Evolutionary conservation across 495 filamentous ascomycete genomes (phyloP).

Genomic region (Xylaria flabelliformis): DNA sequence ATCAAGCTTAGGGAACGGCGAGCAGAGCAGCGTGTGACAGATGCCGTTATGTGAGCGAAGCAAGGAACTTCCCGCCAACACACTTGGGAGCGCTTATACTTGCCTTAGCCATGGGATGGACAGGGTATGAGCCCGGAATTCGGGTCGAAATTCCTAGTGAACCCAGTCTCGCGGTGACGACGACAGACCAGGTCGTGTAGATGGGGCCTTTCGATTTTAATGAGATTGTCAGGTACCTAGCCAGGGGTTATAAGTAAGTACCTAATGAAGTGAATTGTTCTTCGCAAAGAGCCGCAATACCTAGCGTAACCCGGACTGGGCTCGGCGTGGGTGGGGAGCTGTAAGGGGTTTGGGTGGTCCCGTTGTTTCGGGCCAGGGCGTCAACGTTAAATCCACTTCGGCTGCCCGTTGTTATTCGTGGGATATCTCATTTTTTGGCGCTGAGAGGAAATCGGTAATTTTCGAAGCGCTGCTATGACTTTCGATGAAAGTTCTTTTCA

Average conservation of each 20-base stretch:
- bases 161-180: not conserved
- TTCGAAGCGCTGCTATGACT: not conserved
- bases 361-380: slow-evolving; percentile 24
- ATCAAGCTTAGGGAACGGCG: too few relatives aligned
- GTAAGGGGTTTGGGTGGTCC: slow-evolving; percentile 9
- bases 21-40: too few relatives aligned
- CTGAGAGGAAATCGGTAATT: not conserved
- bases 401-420: slow-evolving; percentile 11
- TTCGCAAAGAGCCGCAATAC: too few relatives aligned
- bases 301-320: slow-evolving; percentile 18
- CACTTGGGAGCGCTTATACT: not conserved
- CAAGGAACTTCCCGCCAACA: not conserved
- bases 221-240: slow-evolving; percentile 5
- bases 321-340: slow-evolving; percentile 14
- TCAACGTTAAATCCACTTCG: slow-evolving; percentile 20
- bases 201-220: not conserved
- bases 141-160: slow-evolving; percentile 18
- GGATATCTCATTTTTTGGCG: slow-evolving; percentile 24
- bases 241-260: too few relatives aligned
- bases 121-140: slow-evolving; percentile 7
- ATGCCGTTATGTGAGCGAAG: too few relatives aligned
- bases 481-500: not conserved
- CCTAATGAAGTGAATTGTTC: not conserved
- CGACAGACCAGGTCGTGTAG: not conserved
- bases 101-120: not conserved